A percentile compares a stretch with the other conserved stretches of the same genome.
phyloP scores from a whole-genome alignment of 768 basidiomycete genomes.

The Podaxis sp. region DNA sequence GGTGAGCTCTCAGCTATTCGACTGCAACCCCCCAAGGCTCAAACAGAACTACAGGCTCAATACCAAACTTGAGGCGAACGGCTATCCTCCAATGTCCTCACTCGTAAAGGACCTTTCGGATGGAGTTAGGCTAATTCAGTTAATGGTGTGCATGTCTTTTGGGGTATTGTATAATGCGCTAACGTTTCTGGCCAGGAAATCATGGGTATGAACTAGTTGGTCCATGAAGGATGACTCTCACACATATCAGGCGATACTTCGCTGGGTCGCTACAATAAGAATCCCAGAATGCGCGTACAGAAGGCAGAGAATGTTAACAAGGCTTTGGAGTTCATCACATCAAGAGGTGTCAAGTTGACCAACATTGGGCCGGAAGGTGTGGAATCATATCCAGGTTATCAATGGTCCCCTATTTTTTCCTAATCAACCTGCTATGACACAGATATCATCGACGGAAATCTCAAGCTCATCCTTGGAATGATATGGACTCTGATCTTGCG shows the following conservation, averaged over 20 bases:
- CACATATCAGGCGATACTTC: conserved; percentile 68
- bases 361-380: conserved; percentile 96
- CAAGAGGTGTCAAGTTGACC: conserved; percentile 90
- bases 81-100: conserved; percentile 84
- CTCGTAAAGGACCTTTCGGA: conserved; percentile 90
- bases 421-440: conserved; percentile 5
- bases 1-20: conserved; percentile 37
- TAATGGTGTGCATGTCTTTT: conserved; percentile 59
- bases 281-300: conserved; percentile 88
- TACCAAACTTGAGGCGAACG: conserved; percentile 84
- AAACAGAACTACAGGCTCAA: conserved; percentile 67
- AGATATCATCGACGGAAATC: conserved; percentile 99
- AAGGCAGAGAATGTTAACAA: conserved; percentile 98
- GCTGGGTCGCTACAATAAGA: conserved; percentile 92
- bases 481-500: conserved; percentile 98
- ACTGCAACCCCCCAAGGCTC: conserved; percentile 1
- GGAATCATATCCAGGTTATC: conserved; percentile 2
- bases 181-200: conserved; percentile 65
- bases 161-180: neutral
- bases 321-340: conserved; percentile 92
- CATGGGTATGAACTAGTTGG: conserved; percentile 58
- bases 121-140: conserved; percentile 91
- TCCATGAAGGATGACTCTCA: neutral
- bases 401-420: neutral
- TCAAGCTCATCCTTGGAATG: conserved; percentile 98